phyloP scores from a whole-genome alignment of 2,329 filamentous ascomycete genomes.

The Bipolaris bicolor region DNA sequence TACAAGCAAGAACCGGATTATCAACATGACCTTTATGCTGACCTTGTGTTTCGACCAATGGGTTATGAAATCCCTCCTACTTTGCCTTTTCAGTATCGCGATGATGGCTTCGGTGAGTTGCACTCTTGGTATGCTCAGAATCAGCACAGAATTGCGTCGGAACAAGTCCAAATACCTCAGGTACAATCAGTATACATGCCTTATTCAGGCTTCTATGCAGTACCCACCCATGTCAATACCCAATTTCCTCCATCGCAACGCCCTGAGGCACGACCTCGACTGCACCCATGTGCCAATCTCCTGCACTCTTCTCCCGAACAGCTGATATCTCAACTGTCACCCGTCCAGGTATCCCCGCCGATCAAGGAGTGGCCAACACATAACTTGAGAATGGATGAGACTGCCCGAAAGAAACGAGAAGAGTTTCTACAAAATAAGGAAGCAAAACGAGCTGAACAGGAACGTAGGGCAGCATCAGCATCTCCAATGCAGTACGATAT shows the following conservation, averaged over 20 bases:
- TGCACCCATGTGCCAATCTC: background rate
- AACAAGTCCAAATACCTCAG: no score
- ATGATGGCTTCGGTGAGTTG: background rate
- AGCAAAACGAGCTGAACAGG: background rate
- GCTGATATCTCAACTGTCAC: background rate
- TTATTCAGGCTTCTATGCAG: background rate
- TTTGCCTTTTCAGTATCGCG: conserved; percentile 7
- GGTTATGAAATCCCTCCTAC: conserved; percentile 1
- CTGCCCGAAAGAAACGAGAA: conserved; percentile 13
- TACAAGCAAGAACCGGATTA: background rate
- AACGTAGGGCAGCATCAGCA: background rate
- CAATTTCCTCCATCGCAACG: background rate
- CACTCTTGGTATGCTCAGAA: background rate
- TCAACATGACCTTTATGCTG: background rate
- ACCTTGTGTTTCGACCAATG: background rate
- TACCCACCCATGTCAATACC: background rate
- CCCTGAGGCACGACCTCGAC: background rate
- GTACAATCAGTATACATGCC: background rate
- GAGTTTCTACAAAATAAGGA: conserved; percentile 2
- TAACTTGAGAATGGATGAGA: conserved; percentile 4
- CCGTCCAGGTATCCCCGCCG: conserved; percentile 1
- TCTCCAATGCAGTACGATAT: background rate
- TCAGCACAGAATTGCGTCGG: background rate
- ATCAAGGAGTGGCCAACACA: conserved; percentile 26
- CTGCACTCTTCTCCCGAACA: background rate